Conservation (phyloP, 78 protist genomes). For the Chrysochromulina parva region DNA sequence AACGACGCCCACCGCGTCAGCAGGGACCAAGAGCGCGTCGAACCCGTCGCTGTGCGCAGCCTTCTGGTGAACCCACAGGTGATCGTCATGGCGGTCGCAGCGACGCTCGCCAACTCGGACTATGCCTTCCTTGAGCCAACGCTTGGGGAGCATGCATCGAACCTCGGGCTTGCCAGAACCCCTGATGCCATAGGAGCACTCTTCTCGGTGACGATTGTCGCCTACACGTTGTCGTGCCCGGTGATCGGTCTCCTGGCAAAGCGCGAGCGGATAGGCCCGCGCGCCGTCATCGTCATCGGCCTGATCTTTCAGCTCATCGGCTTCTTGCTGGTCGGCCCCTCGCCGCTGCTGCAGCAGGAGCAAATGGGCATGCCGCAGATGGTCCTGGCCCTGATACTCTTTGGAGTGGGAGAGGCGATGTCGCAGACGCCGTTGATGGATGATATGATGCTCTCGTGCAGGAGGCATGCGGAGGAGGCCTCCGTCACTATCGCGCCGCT, state of each 20-base stretch:
- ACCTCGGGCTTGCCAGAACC: neutral
- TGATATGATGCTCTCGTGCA: neutral
- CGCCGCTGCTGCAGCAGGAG: neutral
- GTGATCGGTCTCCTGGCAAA: neutral
- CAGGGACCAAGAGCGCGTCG: too few species aligned
- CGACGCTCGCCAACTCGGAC: constrained; percentile 18
- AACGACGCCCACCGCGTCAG: neutral
- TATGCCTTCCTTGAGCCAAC: constrained; percentile 25
- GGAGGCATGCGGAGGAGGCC: neutral
- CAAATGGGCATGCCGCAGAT: neutral
- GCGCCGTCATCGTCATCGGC: neutral
- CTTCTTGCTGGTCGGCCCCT: neutral
- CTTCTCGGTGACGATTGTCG: neutral
- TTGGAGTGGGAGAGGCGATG: constrained; percentile 22
- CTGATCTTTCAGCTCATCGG: neutral
- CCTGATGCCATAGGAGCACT: neutral
- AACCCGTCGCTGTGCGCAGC: too few species aligned
- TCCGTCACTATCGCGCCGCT: neutral
- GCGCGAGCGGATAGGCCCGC: neutral
- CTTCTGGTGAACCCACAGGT: neutral
- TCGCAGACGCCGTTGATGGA: neutral
- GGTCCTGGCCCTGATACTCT: neutral
- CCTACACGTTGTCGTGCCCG: neutral
- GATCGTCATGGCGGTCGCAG: neutral
- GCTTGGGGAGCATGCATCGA: neutral